phyloP scores from a whole-genome alignment of 352 stramenopile genomes.

The Peronospora farinosa region DNA sequence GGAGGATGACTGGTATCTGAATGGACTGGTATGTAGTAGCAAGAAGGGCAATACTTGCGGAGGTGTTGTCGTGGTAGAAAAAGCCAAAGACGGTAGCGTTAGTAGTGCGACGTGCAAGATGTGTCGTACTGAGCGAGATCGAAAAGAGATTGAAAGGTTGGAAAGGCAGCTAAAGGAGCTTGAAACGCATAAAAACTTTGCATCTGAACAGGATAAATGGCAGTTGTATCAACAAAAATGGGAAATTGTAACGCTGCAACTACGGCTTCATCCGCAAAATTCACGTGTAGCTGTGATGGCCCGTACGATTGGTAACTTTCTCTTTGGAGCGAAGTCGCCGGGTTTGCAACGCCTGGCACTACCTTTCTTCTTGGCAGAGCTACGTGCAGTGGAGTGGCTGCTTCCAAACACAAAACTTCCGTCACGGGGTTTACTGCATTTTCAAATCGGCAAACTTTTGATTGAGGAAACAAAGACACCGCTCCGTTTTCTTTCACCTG shows the following conservation, averaged over 20 bases:
- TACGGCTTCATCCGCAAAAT: constrained; percentile 33
- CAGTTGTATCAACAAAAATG: constrained; percentile 23
- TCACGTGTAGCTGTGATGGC: constrained; percentile 24
- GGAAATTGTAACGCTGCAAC: constrained; percentile 12
- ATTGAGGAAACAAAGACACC: constrained; percentile 13
- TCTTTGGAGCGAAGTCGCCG: constrained; percentile 12
- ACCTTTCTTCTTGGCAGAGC: constrained; percentile 26
- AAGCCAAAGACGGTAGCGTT: neutral
- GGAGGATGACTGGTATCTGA: constrained; percentile 37
- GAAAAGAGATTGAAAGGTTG: constrained; percentile 4
- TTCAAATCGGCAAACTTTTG: constrained; percentile 40
- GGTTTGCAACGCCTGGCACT: constrained; percentile 15
- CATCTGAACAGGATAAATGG: constrained; percentile 24
- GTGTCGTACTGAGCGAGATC: constrained; percentile 16
- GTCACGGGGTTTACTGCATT: constrained; percentile 36
- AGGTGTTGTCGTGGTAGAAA: constrained; percentile 18
- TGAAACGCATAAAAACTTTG: neutral
- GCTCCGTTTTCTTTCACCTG: neutral
- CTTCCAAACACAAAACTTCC: constrained; percentile 33
- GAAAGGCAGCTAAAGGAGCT: constrained; percentile 18
- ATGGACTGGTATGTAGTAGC: constrained; percentile 29
- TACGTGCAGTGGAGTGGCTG: constrained; percentile 38
- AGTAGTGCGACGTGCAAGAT: constrained; percentile 13
- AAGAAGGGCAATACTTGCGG: constrained; percentile 10
- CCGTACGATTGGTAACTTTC: constrained; percentile 39